Evolutionary conservation across 805 yeast species (phyloP), one percentile per base, ranked within the genome.

Genomic region (Osmozyma mogii): DNA sequence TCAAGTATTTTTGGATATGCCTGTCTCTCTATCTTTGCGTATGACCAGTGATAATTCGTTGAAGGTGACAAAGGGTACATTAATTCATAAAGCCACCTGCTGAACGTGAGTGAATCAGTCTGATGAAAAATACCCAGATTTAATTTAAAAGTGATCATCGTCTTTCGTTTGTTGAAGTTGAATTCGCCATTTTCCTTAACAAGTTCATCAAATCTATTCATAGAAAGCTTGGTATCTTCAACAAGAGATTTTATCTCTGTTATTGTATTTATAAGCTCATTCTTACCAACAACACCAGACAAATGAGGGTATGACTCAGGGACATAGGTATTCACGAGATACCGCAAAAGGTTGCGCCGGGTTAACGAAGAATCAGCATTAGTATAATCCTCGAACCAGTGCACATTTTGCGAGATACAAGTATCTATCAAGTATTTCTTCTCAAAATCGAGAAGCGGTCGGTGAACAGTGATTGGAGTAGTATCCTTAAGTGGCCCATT

Each of bases 341-440:
- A 52, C 22, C 92, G 58, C 3, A 74, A 56, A 11, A 64, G 52
- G 42, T 83, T 83, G 28, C 94, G 58, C 21, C 55, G 42, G 0
- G 89, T 81, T 25, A 77, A 58, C 7, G 45, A 42, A 2, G 65
- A 54, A 40, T 78, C 75, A 3, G 45, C 43, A 39, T 84, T 84
- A 0, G 89, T 75, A 2, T 54, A 45, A 43, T 84, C 94, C 43
- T 82, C 88, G 45, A 77, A 74, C 89, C 92, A 83, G 0, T 36
- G 28, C 0, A 82, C 38, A 1, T 40, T 31, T 13, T 61, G 47
- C 0, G 30, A 27, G 7, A 30, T 23, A 31, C 87, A 79, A 9
- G 71, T 68, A 0, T 58, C 45, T 5, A 61, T 51, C 3, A 80
- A 56, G 1, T 63, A 59, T 0, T 35, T 9, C 43, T 84, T 83